Base-by-base conservation (phyloP, 2,329 filamentous ascomycete genomes). In the Chaetomium sp. region DNA sequence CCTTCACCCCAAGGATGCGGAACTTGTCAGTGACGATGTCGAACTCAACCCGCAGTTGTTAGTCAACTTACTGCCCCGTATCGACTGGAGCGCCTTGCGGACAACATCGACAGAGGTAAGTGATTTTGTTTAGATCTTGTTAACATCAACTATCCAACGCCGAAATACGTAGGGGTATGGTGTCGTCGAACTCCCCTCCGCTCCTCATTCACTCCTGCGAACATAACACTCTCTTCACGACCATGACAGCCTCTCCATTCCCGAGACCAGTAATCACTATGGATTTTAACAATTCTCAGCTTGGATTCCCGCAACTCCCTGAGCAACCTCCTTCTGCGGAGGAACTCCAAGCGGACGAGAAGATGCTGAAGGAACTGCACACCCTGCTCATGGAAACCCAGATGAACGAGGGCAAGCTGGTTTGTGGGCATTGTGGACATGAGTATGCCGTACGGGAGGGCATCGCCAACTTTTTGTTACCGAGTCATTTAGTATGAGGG, bases 391-490 rank as follows among this genome's bases (percentile, higher is more conserved):
- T 96, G 63, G 89, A 97, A 79, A 99, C 94, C 57, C 87, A 91
- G 66, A 88, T 99, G 57, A 80, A 84, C 40, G 88, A 92, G 72
- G 94, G 94, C 3, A 92, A 89, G 72, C 78, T 99, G 61, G 88
- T 91, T 5, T 99, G 94, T 70, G 91, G 83, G 48, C 88, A 88
- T 71, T 99, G 94, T 69, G 89, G 88, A 48, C 92, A 97, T 69
- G 89, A 95, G 76, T 99, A 97, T 72, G 85, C 85, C 57, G 86
- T 99, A 60, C 91, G 94, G 69, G 92, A 99, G 73, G 94, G 94
- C 5, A 96, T 97, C 70, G 90, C 91, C 57, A 97, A 97, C 72
- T 99, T 99, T 67, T 74, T 99, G 68, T 74, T 99, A 64, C 94
- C 94, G 10, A 94, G 88, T 66, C 94, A 99, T 76, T 74, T 99